Evolutionary conservation across 768 basidiomycete genomes (phyloP), one percentile per base, ranked within the genome.

Genomic region (Terana coerulea): DNA sequence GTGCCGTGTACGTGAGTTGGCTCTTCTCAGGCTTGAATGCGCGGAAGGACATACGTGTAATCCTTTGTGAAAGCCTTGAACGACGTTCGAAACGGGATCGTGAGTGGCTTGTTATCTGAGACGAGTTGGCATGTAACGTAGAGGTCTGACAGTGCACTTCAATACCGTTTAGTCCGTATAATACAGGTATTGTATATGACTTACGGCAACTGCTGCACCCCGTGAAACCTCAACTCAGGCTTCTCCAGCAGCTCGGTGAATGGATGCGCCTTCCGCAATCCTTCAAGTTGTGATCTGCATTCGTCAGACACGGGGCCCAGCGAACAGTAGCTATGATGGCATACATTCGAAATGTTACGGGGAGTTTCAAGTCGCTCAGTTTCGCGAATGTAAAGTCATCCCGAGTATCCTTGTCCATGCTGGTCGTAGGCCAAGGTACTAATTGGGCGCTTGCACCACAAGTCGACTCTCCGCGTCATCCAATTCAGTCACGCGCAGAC

Each of bases 351-450:
- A 93, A 84, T 9, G 93, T 92, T 9, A 95, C 81, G 2, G 89
- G 91, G 7, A 91, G 68, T 65, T 91, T 94, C 53, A 97, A 78
- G 66, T 95, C 90, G 48, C 88, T 89, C 17, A 94, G 80, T 64
- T 87, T 87, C 5, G 92, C 94, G 64, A 95, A 97, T 2, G 91
- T 93, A 61, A 94, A 91, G 67, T 97, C 93, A 60, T 93, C 89
- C 30, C 87, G 76, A 61, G 82, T 80, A 57, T 80, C 79, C 57
- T 80, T 80, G 67, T 80, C 78, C 79, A 80, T 80, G 46, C n/a
- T 41, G 25, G 21, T 33, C 19, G 31, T 33, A 19, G 45, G n/a
- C n/a, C n/a, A n/a, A n/a, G n/a, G n/a, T n/a, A n/a, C n/a, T n/a
- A n/a, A n/a, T n/a, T n/a, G n/a, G n/a, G n/a, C n/a, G n/a, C n/a